These are phyloP conservation scores for Termitomyces sp. DNA, from an alignment of 768 basidiomycete species.

Conservation along the genomic window DNA sequence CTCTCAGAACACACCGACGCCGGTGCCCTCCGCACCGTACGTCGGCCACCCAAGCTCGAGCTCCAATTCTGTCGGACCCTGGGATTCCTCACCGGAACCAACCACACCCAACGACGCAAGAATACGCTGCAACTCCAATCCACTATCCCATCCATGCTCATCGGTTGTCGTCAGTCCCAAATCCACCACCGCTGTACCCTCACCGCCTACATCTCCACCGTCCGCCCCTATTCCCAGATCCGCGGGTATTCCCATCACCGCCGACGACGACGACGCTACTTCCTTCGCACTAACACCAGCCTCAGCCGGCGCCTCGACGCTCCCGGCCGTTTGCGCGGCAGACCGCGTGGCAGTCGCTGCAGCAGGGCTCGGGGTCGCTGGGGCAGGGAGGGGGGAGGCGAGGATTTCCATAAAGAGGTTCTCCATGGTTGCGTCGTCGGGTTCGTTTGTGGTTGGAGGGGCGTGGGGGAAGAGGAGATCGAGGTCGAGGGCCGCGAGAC, in stretches of 20 bases:
- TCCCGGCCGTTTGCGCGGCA: slow-evolving; percentile 12
- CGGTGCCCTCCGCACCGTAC: not conserved
- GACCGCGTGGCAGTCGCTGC: slow-evolving; percentile 11
- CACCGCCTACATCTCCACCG: slow-evolving; percentile 5
- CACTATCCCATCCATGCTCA: slow-evolving; percentile 11
- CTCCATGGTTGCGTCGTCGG: slow-evolving; percentile 66
- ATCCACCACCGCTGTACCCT: slow-evolving; percentile 11
- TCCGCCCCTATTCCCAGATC: not conserved
- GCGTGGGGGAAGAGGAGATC: slow-evolving; percentile 19
- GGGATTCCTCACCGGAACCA: not conserved
- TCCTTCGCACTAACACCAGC: slow-evolving; percentile 1
- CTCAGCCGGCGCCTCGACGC: slow-evolving; percentile 4
- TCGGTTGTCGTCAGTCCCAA: slow-evolving; percentile 4
- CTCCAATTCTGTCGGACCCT: slow-evolving; percentile 8
- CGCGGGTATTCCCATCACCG: not conserved
- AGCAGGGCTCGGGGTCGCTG: slow-evolving; percentile 21
- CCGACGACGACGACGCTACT: slow-evolving; percentile 4
- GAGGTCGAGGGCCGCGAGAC: slow-evolving; percentile 38
- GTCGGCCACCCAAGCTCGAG: slow-evolving; percentile 12
- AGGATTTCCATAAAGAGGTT: slow-evolving; percentile 69
- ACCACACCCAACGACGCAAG: slow-evolving; percentile 14
- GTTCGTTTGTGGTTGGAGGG: slow-evolving; percentile 13
- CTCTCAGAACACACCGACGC: slow-evolving; percentile 14
- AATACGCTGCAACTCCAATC: slow-evolving; percentile 17
- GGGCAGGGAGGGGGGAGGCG: slow-evolving; percentile 41